Evolutionary conservation across 352 stramenopile genomes (phyloP).

Genomic region (Pythium rishiriense): DNA sequence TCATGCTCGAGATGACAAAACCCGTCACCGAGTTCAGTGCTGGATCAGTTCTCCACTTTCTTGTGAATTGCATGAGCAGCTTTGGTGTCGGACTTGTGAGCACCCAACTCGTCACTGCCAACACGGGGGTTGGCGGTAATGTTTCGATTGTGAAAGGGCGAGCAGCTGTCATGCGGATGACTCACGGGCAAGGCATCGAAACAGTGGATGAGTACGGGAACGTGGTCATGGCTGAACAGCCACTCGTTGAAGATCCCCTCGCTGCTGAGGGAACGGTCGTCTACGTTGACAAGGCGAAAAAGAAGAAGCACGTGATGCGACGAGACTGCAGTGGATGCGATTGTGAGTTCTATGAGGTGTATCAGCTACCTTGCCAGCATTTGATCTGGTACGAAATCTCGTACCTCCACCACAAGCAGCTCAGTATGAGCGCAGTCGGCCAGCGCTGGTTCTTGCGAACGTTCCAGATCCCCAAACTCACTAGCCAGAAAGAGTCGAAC

Average conservation of each 20-base stretch:
- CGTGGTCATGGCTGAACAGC: conserved; percentile 9
- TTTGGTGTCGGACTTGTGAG: conserved; percentile 62
- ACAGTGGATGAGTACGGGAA: conserved; percentile 13
- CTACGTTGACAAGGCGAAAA: conserved; percentile 58
- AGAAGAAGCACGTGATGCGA: conserved; percentile 60
- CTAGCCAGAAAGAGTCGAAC: conserved; percentile 62
- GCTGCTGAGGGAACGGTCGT: conserved; percentile 36
- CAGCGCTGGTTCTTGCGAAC: conserved; percentile 68
- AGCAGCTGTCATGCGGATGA: conserved; percentile 28
- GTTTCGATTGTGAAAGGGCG: conserved; percentile 33
- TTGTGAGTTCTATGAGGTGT: conserved; percentile 68
- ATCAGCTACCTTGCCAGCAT: conserved; percentile 67
- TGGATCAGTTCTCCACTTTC: conserved; percentile 59
- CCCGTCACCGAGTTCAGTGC: conserved; percentile 57
- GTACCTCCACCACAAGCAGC: conserved; percentile 58
- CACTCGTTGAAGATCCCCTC: conserved; percentile 19
- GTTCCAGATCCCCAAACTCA: conserved; percentile 64
- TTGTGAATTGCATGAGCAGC: conserved; percentile 71
- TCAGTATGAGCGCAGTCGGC: conserved; percentile 61
- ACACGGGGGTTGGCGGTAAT: conserved; percentile 32
- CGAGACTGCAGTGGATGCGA: conserved; percentile 61
- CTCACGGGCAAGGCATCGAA: conserved; percentile 11
- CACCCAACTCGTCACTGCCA: conserved; percentile 58
- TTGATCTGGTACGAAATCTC: conserved; percentile 77
- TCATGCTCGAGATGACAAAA: conserved; percentile 76